Base-by-base conservation (phyloP, 2,329 filamentous ascomycete species). In the Botryosphaeria dothidea region DNA sequence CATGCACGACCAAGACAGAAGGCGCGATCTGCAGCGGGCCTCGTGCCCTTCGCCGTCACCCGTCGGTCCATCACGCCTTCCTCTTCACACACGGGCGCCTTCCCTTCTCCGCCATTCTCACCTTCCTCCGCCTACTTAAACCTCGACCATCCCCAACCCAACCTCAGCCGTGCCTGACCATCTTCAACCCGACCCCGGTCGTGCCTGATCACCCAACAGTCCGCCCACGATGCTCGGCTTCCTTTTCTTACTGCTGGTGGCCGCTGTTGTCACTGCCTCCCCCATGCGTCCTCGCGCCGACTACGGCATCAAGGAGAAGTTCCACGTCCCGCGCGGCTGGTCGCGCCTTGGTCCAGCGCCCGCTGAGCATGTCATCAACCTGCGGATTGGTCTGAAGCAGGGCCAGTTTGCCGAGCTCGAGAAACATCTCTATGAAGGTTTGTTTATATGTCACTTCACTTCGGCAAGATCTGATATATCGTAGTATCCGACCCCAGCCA, bases 311-410 rank as follows among this genome's bases (percentile, higher is more conserved):
- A 88, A 88, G 75, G 85, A 88, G 66, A 78, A 77, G 17, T 85
- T 88, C 71, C 68, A 74, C 68, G 81, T 84, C 11, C 85, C 86
- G 6, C 73, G 75, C 31, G 76, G 76, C 62, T 88, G 85, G 86
- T 79, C 74, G 8, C 78, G 78, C 66, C 71, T 82, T 52, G 79
- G 79, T 43, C 75, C 79, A 34, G 82, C 85, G 2, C 79, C 83
- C 43, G 78, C 80, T 49, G 74, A 78, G 19, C 80, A 84, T 66
- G 75, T 79, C 36, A 81, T 88, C 66, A 76, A 85, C 38, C 74
- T 88, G 52, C 82, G 86, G 57, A 87, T 88, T 70, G 86, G 83
- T 31, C 72, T 88, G 66, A 87, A 84, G 78, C 86, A 88, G 72
- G 78, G 80, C 65, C 82, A 83, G 48, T 85, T 87, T 65, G 79